Percentiles rank a stretch among this genome's conserved stretches.
phyloP scores from a whole-genome alignment of 139 green algal species.

The Micromonas commoda region DNA sequence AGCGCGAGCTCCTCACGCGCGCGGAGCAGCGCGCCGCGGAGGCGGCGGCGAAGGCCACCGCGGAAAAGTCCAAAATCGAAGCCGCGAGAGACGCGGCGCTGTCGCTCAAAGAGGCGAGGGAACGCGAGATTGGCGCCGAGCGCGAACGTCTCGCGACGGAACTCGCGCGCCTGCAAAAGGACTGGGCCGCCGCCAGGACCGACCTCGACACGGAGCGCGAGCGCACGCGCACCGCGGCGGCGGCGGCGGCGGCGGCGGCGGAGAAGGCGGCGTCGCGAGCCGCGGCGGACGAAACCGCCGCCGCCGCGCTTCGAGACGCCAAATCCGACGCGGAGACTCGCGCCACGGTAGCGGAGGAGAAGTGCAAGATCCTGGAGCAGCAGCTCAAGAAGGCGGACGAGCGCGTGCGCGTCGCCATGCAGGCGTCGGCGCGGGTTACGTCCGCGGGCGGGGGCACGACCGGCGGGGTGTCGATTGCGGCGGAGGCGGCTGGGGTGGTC shows the following conservation, averaged over 20 bases:
- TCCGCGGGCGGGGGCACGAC: too few relatives aligned
- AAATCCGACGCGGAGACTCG: background rate
- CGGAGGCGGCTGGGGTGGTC: background rate
- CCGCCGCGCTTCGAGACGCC: background rate
- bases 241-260: background rate
- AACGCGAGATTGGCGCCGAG: background rate
- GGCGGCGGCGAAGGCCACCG: background rate
- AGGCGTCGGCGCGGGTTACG: too few relatives aligned
- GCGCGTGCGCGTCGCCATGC: background rate
- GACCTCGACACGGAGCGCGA: slow-evolving; percentile 11
- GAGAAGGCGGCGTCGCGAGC: background rate
- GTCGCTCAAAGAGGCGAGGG: background rate
- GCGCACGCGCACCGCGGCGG: background rate
- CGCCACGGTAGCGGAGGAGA: slow-evolving; percentile 5
- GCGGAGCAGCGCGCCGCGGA: background rate
- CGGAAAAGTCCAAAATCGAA: background rate
- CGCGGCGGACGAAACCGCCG: background rate
- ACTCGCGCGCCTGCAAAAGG: slow-evolving; percentile 4
- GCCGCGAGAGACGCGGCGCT: background rate
- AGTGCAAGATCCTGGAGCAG: background rate
- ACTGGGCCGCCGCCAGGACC: background rate
- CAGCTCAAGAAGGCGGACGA: slow-evolving; percentile 11
- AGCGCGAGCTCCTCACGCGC: background rate
- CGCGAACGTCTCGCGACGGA: slow-evolving; percentile 12
- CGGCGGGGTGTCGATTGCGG: too few relatives aligned